Base-by-base conservation (phyloP, 2,329 filamentous ascomycete genomes). In the Berkeleyomyces basicola region DNA sequence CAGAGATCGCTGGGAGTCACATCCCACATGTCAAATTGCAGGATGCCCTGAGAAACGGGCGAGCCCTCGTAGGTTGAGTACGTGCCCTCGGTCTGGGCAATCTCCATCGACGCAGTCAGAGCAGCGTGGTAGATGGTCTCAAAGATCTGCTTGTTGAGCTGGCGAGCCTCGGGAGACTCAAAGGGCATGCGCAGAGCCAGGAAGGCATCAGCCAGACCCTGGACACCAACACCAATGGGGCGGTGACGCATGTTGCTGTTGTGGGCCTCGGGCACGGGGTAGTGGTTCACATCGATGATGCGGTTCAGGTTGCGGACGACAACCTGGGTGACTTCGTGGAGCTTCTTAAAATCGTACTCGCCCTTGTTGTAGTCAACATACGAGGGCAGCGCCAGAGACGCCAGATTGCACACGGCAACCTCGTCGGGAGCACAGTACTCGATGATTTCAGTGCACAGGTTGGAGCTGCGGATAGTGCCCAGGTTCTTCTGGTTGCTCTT, bases 401-500 rank as follows among this genome's bases (percentile, higher is more conserved):
- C 93, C 74, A 99, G 78, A 78, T 99, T 99, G 81, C 93, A 99
- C 64, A 97, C 93, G 68, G 93, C 93, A 59, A 99, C 93, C 82
- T 99, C 93, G 75, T 99, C 93, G 43, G 93, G 92, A 43, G 93
- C 90, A 67, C 81, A 95, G 80, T 96, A 99, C 79, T 99, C 93
- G 67, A 99, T 83, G 70, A 99, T 99, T 77, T 99, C 93, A 59
- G 92, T 97, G 84, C 93, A 99, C 58, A 99, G 81, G 76, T 99
- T 99, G 71, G 93, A 99, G 81, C 90, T 96, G 75, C 90, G 90
- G 70, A 99, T 99, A 66, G 91, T 96, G 68, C 93, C 93, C 40
- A 99, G 82, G 77, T 99, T 99, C 86, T 99, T 97, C 79, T 99
- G 93, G 83, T 99, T 99, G 81, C 91, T 96, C 87, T 99, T 99